These are phyloP conservation scores for Hypomontagnella monticulosa DNA, from an alignment of 495 filamentous ascomycete species.

Conservation along the genomic window DNA sequence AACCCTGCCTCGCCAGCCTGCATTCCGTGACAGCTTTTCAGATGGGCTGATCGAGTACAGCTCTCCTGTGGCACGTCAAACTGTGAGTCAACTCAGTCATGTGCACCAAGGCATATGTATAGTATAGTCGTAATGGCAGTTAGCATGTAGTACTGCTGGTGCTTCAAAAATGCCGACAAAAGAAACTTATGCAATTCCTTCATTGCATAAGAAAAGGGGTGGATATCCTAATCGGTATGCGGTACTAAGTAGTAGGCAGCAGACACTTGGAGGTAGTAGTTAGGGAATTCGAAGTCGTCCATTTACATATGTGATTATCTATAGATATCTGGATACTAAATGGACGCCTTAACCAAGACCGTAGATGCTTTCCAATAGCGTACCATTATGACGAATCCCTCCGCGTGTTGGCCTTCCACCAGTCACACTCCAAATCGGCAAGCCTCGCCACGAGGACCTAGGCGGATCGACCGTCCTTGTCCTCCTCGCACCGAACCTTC, in stretches of 20 bases:
- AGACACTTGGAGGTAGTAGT: too few species aligned
- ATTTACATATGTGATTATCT: constrained; percentile 19
- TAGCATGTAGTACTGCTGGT: too few species aligned
- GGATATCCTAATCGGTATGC: too few species aligned
- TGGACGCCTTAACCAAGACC: constrained; percentile 13
- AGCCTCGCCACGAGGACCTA: constrained; percentile 20
- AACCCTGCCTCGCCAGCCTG: constrained; percentile 19
- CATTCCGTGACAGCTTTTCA: constrained; percentile 8
- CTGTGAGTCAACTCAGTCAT: background rate
- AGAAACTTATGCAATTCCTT: too few species aligned
- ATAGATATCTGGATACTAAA: constrained; percentile 21
- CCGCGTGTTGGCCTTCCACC: constrained; percentile 35
- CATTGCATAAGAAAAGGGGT: too few species aligned
- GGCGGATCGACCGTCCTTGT: constrained; percentile 37
- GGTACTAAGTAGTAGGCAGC: background rate
- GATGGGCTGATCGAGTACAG: constrained; percentile 9
- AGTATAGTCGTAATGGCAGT: too few species aligned
- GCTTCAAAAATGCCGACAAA: too few species aligned
- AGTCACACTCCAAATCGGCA: constrained; percentile 27
- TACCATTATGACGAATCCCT: constrained; percentile 37
- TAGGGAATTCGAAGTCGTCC: background rate
- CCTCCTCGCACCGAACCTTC: constrained; percentile 20
- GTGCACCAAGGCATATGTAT: background rate
- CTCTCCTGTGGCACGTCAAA: background rate
- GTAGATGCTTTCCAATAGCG: constrained; percentile 14